Percentiles rank a stretch among this genome's conserved stretches.
phyloP scores from a whole-genome alignment of 75 land plant species.

The Cupressus sempervirens region DNA sequence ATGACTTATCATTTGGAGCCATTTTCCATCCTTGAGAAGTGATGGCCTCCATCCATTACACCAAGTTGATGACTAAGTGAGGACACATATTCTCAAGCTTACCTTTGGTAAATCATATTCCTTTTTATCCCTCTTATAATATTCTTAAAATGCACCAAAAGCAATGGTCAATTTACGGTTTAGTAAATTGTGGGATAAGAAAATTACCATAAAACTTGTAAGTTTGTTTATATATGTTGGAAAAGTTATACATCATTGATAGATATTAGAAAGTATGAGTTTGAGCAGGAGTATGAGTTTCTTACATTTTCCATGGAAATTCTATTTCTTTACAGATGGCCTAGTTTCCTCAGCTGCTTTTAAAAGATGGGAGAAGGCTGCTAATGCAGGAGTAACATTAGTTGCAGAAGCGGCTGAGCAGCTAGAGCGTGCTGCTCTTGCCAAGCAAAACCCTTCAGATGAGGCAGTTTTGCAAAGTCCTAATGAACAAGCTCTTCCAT shows the following conservation, averaged over 20 bases:
- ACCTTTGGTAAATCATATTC: too few species aligned
- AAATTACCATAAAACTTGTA: too few species aligned
- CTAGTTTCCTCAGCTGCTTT: constrained; percentile 44
- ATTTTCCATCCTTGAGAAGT: not conserved
- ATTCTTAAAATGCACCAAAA: too few species aligned
- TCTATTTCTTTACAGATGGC: constrained; percentile 13
- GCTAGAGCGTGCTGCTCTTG: constrained; percentile 43
- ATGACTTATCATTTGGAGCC: not conserved
- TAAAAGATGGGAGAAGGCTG: constrained; percentile 80
- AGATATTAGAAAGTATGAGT: too few species aligned
- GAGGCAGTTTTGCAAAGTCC: not conserved
- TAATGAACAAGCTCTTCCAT: not conserved
- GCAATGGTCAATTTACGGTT: too few species aligned
- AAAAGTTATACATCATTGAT: too few species aligned
- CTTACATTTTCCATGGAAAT: not conserved
- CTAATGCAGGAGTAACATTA: constrained; percentile 65
- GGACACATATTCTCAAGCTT: not conserved
- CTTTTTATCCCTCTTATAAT: too few species aligned
- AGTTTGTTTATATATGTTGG: too few species aligned
- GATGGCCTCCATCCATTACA: not conserved
- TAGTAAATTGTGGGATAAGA: too few species aligned
- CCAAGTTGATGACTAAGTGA: not conserved
- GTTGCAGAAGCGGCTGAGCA: constrained; percentile 92
- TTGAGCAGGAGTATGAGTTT: too few species aligned
- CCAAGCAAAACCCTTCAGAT: not conserved